Evolutionary conservation across 805 yeast species (phyloP), one percentile per base, ranked within the genome.

Genomic region (Brettanomyces bruxellensis): DNA sequence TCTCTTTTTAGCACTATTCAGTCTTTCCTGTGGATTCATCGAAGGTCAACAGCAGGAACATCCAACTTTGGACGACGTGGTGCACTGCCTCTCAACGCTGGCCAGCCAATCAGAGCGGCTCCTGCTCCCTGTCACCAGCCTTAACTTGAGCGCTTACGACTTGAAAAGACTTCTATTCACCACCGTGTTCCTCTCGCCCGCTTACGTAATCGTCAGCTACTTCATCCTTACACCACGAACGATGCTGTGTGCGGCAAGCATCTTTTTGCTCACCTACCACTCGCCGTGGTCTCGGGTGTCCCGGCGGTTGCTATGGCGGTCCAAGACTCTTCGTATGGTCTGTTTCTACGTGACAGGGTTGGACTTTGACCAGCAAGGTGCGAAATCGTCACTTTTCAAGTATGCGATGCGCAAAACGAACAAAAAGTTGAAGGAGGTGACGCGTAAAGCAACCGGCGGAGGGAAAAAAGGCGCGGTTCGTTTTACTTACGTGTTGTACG

Each of bases 401-500:
- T 72, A 78, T 24, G 81, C 80, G 2, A 69, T 75, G 64, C 76
- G 76, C 47, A 71, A 75, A 57, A 75, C 77, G 39, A 72, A 72
- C 56, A 65, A 66, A 58, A 58, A 55, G 65, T 52, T 57, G 46
- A 55, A 48, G 38, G 64, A 55, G 44, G 58, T 54, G 13, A 50
- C 55, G 3, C 43, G 44, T 14, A 48, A 49, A 40, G 51, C 50
- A 1, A 14, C 25, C 25, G 46, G 47, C 6, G 52, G 46, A 4
- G 49, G 51, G 3, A 55, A 53, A 38, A 45, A 45, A 23, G 58
- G 59, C 2, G 78, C 81, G 1, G 89, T 87, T 30, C 68, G 90
- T 47, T 93, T 90, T 64, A 90, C 97, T 4, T 91, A 87, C 64
- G 97, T 88, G 2, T 71, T 93, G 9, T 90, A 82, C 64, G 99